A percentile compares a stretch with the other conserved stretches of the same genome.
Conservation (phyloP, 2,329 filamentous ascomycete genomes). For the Pestalotiopsis sp. region DNA sequence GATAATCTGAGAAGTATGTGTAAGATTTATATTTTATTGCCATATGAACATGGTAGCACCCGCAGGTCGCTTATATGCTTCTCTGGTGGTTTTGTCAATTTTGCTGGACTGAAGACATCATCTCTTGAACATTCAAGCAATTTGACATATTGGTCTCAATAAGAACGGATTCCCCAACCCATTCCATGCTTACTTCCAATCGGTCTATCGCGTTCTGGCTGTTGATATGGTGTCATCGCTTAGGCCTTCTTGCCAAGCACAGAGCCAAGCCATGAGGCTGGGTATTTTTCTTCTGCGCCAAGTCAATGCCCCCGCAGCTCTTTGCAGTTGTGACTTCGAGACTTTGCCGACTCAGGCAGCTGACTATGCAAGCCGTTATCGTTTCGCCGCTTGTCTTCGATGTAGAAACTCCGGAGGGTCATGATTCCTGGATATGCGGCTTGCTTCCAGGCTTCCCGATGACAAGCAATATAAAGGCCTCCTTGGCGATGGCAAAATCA, state of each 20-base stretch:
- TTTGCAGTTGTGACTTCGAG: neutral
- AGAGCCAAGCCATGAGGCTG: slow-evolving; percentile 9
- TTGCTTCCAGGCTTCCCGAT: neutral
- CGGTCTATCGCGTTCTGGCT: too few species aligned
- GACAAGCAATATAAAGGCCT: neutral
- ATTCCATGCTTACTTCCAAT: too few species aligned
- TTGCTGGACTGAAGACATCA: too few species aligned
- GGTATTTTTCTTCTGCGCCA: neutral
- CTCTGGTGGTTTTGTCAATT: too few species aligned
- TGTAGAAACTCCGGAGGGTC: neutral
- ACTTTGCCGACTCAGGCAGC: slow-evolving; percentile 10
- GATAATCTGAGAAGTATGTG: too few species aligned
- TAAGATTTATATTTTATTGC: too few species aligned
- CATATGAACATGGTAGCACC: too few species aligned
- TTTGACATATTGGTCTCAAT: too few species aligned
- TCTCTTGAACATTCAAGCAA: too few species aligned
- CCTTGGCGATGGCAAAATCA: neutral
- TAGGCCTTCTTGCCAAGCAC: neutral
- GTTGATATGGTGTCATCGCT: neutral
- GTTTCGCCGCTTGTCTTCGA: neutral
- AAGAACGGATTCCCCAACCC: too few species aligned
- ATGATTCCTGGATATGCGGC: neutral
- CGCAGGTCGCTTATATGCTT: too few species aligned
- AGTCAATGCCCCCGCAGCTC: slow-evolving; percentile 7
- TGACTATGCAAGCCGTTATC: slow-evolving; percentile 1